phyloP scores from a whole-genome alignment of 2,329 filamentous ascomycete genomes.

The Fusarium sp. region DNA sequence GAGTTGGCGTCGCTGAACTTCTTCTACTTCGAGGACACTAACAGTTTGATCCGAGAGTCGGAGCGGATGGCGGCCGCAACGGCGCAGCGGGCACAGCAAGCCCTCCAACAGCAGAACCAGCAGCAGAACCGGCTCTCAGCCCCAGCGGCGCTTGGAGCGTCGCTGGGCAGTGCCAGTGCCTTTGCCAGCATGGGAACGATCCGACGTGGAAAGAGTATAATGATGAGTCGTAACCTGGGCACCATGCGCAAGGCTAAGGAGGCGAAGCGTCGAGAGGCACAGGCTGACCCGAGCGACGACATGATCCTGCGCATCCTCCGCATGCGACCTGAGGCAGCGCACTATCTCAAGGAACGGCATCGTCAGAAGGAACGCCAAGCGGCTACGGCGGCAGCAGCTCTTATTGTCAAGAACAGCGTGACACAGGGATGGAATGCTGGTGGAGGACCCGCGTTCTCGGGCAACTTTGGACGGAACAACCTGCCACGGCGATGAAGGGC shows the following conservation, averaged over 20 bases:
- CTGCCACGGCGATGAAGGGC: slow-evolving; percentile 57
- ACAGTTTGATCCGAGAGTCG: slow-evolving; percentile 91
- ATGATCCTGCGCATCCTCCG: slow-evolving; percentile 95
- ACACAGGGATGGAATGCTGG: slow-evolving; percentile 61
- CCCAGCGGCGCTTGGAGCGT: slow-evolving; percentile 58
- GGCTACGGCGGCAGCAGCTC: slow-evolving; percentile 86
- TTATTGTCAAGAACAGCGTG: slow-evolving; percentile 93
- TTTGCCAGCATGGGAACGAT: slow-evolving; percentile 75
- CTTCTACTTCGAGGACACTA: slow-evolving; percentile 95
- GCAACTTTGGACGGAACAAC: slow-evolving; percentile 56
- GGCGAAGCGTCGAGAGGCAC: slow-evolving; percentile 92
- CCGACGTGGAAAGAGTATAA: slow-evolving; percentile 77
- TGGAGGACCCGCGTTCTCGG: slow-evolving; percentile 42
- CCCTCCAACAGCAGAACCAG: slow-evolving; percentile 59
- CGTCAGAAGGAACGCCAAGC: slow-evolving; percentile 93
- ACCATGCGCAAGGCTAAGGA: slow-evolving; percentile 97
- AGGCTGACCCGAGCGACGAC: slow-evolving; percentile 96
- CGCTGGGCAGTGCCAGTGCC: slow-evolving; percentile 47
- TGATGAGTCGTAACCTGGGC: slow-evolving; percentile 92
- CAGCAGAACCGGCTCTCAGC: slow-evolving; percentile 73
- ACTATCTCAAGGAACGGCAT: slow-evolving; percentile 88
- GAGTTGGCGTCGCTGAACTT: slow-evolving; percentile 96
- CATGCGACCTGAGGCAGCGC: slow-evolving; percentile 89
- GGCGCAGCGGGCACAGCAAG: slow-evolving; percentile 75
- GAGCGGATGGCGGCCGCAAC: slow-evolving; percentile 94